These are phyloP conservation scores for Phoenix roebelenii DNA, from an alignment of 176 grass and related monocot genomes.

Conservation along the genomic window DNA sequence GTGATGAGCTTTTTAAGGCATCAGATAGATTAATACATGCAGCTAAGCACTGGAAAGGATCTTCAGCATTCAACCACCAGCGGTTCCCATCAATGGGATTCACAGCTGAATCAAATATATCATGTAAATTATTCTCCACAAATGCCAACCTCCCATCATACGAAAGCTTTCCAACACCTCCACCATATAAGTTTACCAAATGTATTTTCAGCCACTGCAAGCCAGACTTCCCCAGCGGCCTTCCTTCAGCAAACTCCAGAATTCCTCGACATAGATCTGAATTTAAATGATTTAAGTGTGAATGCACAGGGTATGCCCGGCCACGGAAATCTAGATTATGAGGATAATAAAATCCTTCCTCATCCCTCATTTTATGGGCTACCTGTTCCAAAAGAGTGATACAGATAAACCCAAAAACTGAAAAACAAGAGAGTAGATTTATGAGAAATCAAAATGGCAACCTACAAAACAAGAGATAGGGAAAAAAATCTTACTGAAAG, in stretches of 20 bases:
- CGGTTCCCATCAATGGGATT: slow-evolving; percentile 61
- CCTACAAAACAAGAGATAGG: background rate
- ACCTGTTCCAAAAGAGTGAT: slow-evolving; percentile 44
- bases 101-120: slow-evolving; percentile 83
- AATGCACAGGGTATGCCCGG: slow-evolving; percentile 90
- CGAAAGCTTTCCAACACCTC: slow-evolving; percentile 73
- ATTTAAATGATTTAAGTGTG: slow-evolving; percentile 84
- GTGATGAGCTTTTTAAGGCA: slow-evolving; percentile 59
- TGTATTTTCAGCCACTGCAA: slow-evolving; percentile 91
- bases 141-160: slow-evolving; percentile 60
- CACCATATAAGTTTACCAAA: slow-evolving; percentile 91
- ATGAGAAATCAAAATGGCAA: too few relatives aligned
- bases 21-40: slow-evolving; percentile 75
- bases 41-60: slow-evolving; percentile 95
- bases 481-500: slow-evolving; percentile 57
- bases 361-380: slow-evolving; percentile 79
- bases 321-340: slow-evolving; percentile 93
- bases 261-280: slow-evolving; percentile 90
- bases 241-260: slow-evolving; percentile 82
- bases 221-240: slow-evolving; percentile 71
- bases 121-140: slow-evolving; percentile 62
- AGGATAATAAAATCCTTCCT: slow-evolving; percentile 93
- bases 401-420: too few relatives aligned
- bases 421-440: too few relatives aligned
- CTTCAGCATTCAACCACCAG: slow-evolving; percentile 91